phyloP scores from a whole-genome alignment of 2,329 filamentous ascomycete species.

The Scopulariopsis brevicaulis region DNA sequence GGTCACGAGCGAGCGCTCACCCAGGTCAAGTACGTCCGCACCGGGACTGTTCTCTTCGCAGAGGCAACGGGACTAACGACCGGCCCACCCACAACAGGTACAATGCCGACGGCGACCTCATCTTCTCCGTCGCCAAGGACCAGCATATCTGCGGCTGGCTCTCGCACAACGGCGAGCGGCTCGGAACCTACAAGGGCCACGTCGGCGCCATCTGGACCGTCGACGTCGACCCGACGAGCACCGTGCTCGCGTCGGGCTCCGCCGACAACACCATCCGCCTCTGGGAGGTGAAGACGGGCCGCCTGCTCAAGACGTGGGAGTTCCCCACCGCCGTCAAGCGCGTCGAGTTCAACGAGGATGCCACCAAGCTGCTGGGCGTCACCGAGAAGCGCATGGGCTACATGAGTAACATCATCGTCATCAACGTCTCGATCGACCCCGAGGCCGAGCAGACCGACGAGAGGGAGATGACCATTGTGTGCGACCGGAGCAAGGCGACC shows the following conservation, averaged over 20 bases:
- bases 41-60: background rate
- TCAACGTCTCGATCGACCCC: conserved; percentile 77
- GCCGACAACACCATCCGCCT: conserved; percentile 97
- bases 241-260: conserved; percentile 85
- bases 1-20: conserved; percentile 96
- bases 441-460: conserved; percentile 78
- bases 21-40: conserved; percentile 64
- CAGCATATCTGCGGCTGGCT: conserved; percentile 96
- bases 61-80: conserved; percentile 6
- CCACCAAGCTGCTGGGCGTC: conserved; percentile 78
- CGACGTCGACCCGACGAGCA: conserved; percentile 86
- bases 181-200: conserved; percentile 94
- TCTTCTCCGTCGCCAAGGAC: conserved; percentile 94
- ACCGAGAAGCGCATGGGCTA: conserved; percentile 98
- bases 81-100: conserved; percentile 40
- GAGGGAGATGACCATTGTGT: conserved; percentile 76
- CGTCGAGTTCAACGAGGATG: conserved; percentile 94
- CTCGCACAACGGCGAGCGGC: conserved; percentile 92
- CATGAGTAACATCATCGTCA: conserved; percentile 84
- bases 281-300: conserved; percentile 91
- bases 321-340: conserved; percentile 96
- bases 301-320: conserved; percentile 93
- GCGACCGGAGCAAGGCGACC: conserved; percentile 91
- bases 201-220: conserved; percentile 98
- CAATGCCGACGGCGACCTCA: conserved; percentile 89